Percentiles rank a stretch among this genome's conserved stretches.
Conservation (phyloP, 139 green algal genomes). For the Tetradesmus obliquus region DNA sequence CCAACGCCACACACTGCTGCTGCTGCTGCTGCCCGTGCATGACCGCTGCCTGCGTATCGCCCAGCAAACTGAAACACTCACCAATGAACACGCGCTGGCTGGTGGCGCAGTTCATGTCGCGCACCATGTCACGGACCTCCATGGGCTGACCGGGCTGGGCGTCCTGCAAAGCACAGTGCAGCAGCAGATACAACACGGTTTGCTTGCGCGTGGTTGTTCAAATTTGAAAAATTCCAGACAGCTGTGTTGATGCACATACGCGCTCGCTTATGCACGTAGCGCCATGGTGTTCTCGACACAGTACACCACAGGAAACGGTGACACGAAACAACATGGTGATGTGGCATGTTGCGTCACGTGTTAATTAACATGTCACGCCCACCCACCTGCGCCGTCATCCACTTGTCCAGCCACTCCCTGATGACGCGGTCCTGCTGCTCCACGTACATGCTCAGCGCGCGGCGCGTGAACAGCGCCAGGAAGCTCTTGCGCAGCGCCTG, state of each 20-base stretch:
- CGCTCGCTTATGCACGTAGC: too few species aligned
- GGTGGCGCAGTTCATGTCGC: constrained; percentile 82
- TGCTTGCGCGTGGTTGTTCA: too few species aligned
- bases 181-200: background rate
- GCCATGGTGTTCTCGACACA: too few species aligned
- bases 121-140: constrained; percentile 60
- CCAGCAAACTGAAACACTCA: background rate
- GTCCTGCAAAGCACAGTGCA: constrained; percentile 3
- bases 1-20: background rate
- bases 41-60: background rate
- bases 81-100: constrained; percentile 86
- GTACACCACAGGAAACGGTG: too few species aligned
- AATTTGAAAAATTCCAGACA: too few species aligned
- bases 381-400: background rate
- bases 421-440: constrained; percentile 84
- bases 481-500: constrained; percentile 83
- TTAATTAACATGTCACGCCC: too few species aligned
- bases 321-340: too few species aligned
- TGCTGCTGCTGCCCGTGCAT: background rate
- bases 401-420: constrained; percentile 57
- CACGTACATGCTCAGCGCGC: constrained; percentile 83
- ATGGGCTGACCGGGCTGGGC: background rate
- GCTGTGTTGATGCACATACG: too few species aligned
- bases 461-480: constrained; percentile 88
- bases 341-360: too few species aligned